Percentiles rank a stretch among this genome's conserved stretches.
Evolutionary conservation across 345 rosid genomes (phyloP).

Genomic region (Salix koriyanagi): DNA sequence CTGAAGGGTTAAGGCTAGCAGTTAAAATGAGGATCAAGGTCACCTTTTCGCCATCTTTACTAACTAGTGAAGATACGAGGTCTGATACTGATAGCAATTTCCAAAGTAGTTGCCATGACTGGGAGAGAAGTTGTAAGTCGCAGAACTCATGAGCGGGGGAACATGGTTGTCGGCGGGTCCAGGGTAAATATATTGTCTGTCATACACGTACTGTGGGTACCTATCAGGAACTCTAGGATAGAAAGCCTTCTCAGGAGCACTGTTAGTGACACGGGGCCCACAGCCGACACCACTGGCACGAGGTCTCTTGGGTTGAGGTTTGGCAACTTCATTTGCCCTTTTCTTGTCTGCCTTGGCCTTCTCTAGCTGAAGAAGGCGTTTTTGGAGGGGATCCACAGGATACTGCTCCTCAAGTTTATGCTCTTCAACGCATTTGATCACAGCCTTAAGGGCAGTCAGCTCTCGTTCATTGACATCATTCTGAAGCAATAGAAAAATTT

Average conservation of each 20-base stretch:
- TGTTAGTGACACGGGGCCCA: slow-evolving; percentile 49
- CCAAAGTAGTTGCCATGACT: slow-evolving; percentile 86
- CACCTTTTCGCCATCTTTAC: slow-evolving; percentile 38
- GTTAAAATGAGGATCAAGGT: slow-evolving; percentile 60
- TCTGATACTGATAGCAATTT: slow-evolving; percentile 87
- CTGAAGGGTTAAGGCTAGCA: slow-evolving; percentile 57
- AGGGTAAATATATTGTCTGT: slow-evolving; percentile 62
- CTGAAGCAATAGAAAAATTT: slow-evolving; percentile 33
- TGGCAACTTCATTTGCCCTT: slow-evolving; percentile 71
- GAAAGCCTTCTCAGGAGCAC: slow-evolving; percentile 47
- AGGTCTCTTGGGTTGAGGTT: slow-evolving; percentile 92
- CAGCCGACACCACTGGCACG: slow-evolving; percentile 63
- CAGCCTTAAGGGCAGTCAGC: slow-evolving; percentile 73
- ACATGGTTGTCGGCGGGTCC: slow-evolving; percentile 60
- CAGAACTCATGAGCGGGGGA: slow-evolving; percentile 46
- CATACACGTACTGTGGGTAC: slow-evolving; percentile 77
- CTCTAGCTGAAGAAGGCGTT: slow-evolving; percentile 72
- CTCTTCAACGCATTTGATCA: slow-evolving; percentile 93
- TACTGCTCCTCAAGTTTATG: slow-evolving; percentile 84
- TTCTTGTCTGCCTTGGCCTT: slow-evolving; percentile 93
- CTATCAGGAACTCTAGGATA: slow-evolving; percentile 66
- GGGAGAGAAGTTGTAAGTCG: slow-evolving; percentile 66
- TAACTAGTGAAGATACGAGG: slow-evolving; percentile 73
- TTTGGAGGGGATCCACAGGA: slow-evolving; percentile 64
- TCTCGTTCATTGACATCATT: slow-evolving; percentile 80